These are phyloP conservation scores for Tetrahymena thermophila DNA, from an alignment of 73 alveolate species.

Conservation along the genomic window DNA sequence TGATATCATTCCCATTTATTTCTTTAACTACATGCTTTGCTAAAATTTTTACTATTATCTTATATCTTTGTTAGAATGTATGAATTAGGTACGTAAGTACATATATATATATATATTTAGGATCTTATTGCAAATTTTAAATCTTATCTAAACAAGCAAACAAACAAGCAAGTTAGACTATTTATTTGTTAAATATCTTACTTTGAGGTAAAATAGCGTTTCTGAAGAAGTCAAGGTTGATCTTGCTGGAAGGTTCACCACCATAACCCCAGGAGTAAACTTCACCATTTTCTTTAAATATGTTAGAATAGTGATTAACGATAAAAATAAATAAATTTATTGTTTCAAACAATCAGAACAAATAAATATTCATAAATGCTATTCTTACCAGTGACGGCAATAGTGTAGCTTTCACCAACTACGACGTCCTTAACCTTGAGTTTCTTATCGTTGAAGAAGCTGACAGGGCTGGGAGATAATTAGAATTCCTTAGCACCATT, in stretches of 20 bases:
- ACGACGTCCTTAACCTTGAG: background rate
- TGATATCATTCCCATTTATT: background rate
- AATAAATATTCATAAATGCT: background rate
- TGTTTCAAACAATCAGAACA: background rate
- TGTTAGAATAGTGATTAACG: background rate
- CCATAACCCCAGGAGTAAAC: conserved; percentile 1
- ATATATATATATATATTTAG: background rate
- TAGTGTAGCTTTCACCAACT: background rate
- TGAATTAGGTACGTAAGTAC: background rate
- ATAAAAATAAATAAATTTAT: background rate
- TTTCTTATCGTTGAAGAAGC: background rate
- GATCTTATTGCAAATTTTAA: background rate
- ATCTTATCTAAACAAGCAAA: background rate
- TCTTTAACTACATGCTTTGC: too few species aligned
- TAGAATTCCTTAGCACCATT: background rate
- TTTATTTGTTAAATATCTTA: background rate
- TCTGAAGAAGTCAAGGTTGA: background rate
- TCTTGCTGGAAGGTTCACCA: conserved; percentile 4
- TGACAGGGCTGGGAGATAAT: background rate
- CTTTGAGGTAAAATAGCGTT: background rate
- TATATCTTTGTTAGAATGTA: too few species aligned
- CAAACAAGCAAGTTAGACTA: background rate
- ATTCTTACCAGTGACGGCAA: background rate
- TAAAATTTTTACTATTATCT: background rate
- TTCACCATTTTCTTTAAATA: background rate